Evolutionary conservation across 306 rosid genomes (phyloP).

Genomic region (Inga oerstediana): DNA sequence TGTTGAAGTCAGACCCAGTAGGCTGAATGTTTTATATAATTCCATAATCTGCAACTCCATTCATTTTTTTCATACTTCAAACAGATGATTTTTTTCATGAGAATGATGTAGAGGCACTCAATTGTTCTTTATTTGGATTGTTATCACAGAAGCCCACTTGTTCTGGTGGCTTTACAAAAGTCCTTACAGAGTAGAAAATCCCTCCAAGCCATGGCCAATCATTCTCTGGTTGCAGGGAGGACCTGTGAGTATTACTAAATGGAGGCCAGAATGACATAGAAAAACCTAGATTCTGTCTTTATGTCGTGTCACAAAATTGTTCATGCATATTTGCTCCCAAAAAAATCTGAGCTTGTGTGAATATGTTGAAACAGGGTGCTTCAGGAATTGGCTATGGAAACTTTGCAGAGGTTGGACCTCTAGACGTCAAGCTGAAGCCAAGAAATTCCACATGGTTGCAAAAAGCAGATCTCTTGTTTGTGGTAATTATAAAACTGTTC

Average conservation of each 20-base stretch:
- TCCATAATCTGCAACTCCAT: background rate
- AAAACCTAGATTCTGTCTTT: background rate
- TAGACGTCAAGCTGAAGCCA: conserved; percentile 63
- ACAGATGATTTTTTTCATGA: background rate
- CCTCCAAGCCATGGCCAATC: conserved; percentile 89
- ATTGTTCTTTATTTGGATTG: background rate
- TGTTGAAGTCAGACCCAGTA: conserved; percentile 81
- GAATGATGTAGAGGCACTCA: background rate
- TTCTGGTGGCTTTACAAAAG: conserved; percentile 97
- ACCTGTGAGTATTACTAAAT: conserved; percentile 59
- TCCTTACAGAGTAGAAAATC: conserved; percentile 76
- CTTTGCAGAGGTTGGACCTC: conserved; percentile 80
- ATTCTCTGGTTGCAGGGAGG: conserved; percentile 99
- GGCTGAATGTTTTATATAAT: conserved; percentile 30
- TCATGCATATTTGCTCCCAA: background rate
- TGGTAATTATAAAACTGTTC: conserved; percentile 43
- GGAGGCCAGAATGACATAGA: background rate
- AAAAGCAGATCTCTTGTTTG: conserved; percentile 73
- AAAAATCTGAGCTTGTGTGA: background rate
- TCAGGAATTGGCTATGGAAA: conserved; percentile 87
- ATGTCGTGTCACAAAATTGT: background rate
- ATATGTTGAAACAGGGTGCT: conserved; percentile 57
- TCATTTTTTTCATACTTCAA: background rate
- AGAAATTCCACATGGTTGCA: conserved; percentile 76
- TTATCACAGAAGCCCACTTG: conserved; percentile 81